Conservation (phyloP, 1,284 basidiomycete species). For the Mycena sp. region DNA sequence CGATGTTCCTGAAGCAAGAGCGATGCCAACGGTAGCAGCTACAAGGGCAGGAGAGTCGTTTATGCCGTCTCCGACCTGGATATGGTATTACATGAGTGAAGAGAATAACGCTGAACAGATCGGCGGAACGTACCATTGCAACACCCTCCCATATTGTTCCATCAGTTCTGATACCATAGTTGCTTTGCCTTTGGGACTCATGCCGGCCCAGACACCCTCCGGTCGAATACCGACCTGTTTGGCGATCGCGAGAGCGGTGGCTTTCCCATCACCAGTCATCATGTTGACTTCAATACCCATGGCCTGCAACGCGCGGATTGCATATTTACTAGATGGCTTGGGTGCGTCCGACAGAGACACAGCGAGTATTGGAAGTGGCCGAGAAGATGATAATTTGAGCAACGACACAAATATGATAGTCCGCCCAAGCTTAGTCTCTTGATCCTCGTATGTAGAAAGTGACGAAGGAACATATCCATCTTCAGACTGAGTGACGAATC, state of each 20-base stretch:
- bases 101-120: neutral
- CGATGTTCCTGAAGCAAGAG: slow-evolving; percentile 94
- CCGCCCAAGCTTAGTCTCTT: slow-evolving; percentile 77
- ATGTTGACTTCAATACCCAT: slow-evolving; percentile 94
- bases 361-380: slow-evolving; percentile 65
- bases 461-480: slow-evolving; percentile 63
- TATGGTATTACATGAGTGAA: neutral
- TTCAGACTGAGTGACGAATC: slow-evolving; percentile 69
- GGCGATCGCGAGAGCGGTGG: slow-evolving; percentile 88
- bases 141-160: slow-evolving; percentile 76
- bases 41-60: slow-evolving; percentile 98
- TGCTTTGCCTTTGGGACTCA: slow-evolving; percentile 95
- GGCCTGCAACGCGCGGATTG: slow-evolving; percentile 78
- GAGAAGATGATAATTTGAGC: slow-evolving; percentile 45
- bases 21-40: slow-evolving; percentile 95
- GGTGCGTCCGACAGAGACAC: slow-evolving; percentile 87
- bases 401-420: slow-evolving; percentile 89
- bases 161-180: slow-evolving; percentile 83
- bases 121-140: slow-evolving; percentile 78
- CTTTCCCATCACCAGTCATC: slow-evolving; percentile 90
- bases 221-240: slow-evolving; percentile 85
- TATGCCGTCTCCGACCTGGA: slow-evolving; percentile 96
- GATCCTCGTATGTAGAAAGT: slow-evolving; percentile 69
- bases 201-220: slow-evolving; percentile 86
- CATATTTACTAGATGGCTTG: slow-evolving; percentile 84